Conservation (phyloP, 2,329 filamentous ascomycete species). For the Aspergillus fischeri region DNA sequence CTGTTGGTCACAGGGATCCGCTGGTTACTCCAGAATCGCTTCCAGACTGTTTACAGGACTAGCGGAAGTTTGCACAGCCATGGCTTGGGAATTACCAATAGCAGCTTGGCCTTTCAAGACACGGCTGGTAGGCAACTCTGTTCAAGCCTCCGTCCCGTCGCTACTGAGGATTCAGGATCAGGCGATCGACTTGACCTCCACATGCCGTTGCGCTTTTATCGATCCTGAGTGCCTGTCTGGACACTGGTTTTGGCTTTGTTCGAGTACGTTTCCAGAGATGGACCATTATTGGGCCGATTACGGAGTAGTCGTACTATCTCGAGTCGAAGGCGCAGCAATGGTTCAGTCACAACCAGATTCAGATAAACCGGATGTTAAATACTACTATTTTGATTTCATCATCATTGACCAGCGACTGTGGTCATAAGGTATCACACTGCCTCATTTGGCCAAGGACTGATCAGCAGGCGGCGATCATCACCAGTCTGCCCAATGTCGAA, state of each 20-base stretch:
- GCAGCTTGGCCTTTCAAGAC: neutral
- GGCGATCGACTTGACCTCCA: constrained; percentile 13
- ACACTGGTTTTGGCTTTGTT: neutral
- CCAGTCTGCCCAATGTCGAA: neutral
- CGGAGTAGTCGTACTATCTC: too few species aligned
- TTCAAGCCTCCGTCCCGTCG: neutral
- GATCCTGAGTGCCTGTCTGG: constrained; percentile 14
- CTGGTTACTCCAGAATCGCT: neutral
- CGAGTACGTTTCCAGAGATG: neutral
- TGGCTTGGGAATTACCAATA: neutral
- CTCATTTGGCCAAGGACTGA: neutral
- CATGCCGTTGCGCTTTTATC: constrained; percentile 17
- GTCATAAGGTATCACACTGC: neutral
- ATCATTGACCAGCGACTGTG: neutral
- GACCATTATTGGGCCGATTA: neutral
- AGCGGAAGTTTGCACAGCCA: neutral
- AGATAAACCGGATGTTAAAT: neutral
- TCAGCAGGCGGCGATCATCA: neutral
- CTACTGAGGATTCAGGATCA: constrained; percentile 10
- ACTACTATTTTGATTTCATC: neutral
- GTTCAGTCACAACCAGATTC: neutral
- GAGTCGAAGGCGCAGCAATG: too few species aligned
- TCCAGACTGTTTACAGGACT: neutral
- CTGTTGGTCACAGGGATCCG: neutral
- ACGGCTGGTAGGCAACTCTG: neutral